Conservation (phyloP, 306 rosid species). For the Hylodesmum podocarpum region DNA sequence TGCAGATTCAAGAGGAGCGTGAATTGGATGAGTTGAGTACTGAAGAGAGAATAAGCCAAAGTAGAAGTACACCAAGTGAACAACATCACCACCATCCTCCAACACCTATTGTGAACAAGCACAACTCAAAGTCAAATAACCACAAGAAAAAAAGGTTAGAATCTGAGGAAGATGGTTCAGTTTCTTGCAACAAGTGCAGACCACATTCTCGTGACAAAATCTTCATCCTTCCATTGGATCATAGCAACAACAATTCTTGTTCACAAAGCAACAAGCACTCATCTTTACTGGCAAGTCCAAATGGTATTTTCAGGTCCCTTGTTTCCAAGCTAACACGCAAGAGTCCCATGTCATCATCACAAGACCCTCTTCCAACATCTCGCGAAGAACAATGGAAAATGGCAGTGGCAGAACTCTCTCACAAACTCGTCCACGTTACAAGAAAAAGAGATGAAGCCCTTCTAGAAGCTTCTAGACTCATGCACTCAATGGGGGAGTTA, state of each 20-base stretch:
- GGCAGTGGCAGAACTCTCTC: conserved; percentile 84
- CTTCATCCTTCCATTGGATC: conserved; percentile 76
- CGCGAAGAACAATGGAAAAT: conserved; percentile 88
- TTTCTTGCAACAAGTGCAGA: conserved; percentile 85
- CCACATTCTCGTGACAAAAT: conserved; percentile 82
- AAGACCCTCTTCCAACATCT: conserved; percentile 19
- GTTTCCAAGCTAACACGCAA: conserved; percentile 64
- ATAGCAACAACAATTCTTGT: conserved; percentile 17
- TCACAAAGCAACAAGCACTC: conserved; percentile 42
- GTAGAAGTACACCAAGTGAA: conserved; percentile 43
- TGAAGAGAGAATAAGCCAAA: conserved; percentile 38
- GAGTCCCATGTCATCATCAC: conserved; percentile 57
- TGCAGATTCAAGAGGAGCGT: conserved; percentile 82
- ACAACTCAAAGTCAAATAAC: conserved; percentile 28
- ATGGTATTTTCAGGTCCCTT: conserved; percentile 71
- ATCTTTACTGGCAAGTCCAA: conserved; percentile 65
- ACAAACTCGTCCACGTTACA: conserved; percentile 72
- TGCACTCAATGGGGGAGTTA: conserved; percentile 72
- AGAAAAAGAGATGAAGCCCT: conserved; percentile 78
- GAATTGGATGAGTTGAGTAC: conserved; percentile 46
- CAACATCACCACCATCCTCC: conserved; percentile 41
- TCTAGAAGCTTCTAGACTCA: conserved; percentile 76
- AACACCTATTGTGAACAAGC: conserved; percentile 43
- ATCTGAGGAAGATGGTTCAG: conserved; percentile 53
- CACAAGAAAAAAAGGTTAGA: conserved; percentile 56